Evolutionary conservation across 345 rosid species (phyloP), one percentile per base, ranked within the genome.

Genomic region (Populus alba): DNA sequence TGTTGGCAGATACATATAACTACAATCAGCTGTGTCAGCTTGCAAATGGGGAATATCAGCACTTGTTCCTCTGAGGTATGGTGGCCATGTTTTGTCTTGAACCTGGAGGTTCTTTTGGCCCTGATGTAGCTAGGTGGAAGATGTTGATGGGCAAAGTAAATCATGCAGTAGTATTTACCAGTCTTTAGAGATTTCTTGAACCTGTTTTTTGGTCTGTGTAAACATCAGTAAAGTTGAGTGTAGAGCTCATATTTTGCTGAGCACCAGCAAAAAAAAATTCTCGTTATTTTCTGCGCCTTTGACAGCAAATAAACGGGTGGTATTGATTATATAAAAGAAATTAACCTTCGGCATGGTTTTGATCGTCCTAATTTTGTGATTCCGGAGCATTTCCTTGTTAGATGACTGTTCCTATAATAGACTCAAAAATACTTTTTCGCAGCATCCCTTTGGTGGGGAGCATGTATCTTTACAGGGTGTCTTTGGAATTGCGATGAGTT

Each of bases 11-110:
- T 77, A 53, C 88, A 33, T 15, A 74, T n/a, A 88, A 78, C 84
- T 91, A 83, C 83, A 90, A 92, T 73, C 89, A 91, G 87, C 92
- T 94, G 29, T 92, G 98, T 75, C 90, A 90, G 86, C 97, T 94
- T 66, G 92, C 95, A 66, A 92, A 90, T 71, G 98, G 92, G 10
- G 97, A 91, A 61, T 94, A 85, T 81, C 90, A 89, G 78, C 85
- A 88, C 68, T 75, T 91, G 70, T 94, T 92, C 87, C 86, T 94
- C 57, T 92, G 81, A 88, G 66, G n/a, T 59, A 51, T 37, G 41
- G 22, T 18, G 49, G n/a, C 55, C 25, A 9, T 73, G 38, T 22
- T 39, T 20, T 51, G 31, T 10, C 33, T 41, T 65, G 66, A 75
- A 69, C 66, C 53, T 66, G 38, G 25, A 59, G 75, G 33, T 68